Evolutionary conservation across 345 rosid genomes (phyloP).

Genomic region (Linum trigynum): DNA sequence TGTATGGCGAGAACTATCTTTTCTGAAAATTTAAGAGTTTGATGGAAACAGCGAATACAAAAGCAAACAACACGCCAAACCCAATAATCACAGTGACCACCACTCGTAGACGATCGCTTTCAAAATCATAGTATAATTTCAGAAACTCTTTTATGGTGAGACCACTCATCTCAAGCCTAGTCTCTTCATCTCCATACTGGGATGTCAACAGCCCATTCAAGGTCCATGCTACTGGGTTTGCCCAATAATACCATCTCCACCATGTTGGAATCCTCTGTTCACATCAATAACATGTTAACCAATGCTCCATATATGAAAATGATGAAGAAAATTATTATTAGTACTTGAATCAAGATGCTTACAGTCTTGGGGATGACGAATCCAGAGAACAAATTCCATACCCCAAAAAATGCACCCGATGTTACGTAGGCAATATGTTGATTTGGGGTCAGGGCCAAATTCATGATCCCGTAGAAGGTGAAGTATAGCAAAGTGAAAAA

Average conservation of each 20-base stretch:
- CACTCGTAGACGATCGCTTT: neutral
- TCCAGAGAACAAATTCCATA: slow-evolving; percentile 1
- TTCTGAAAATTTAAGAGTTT: neutral
- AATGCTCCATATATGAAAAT: neutral
- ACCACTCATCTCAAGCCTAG: neutral
- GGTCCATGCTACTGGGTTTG: neutral
- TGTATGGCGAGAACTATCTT: neutral
- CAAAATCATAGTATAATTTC: neutral
- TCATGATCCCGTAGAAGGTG: slow-evolving; percentile 2
- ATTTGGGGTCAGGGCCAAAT: neutral
- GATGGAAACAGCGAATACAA: neutral
- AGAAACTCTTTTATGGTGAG: neutral
- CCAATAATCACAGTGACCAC: neutral
- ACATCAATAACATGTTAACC: neutral
- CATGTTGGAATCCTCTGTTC: neutral
- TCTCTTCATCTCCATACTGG: neutral
- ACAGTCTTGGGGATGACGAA: neutral
- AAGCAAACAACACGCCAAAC: neutral
- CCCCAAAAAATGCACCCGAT: neutral
- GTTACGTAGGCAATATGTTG: neutral
- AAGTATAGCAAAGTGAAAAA: slow-evolving; percentile 1
- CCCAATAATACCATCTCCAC: slow-evolving; percentile 7
- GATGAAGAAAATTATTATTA: neutral
- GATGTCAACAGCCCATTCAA: neutral
- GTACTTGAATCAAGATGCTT: neutral